A percentile compares a stretch with the other conserved stretches of the same genome.
These are phyloP conservation scores for Xylariaceae sp. DNA, from an alignment of 2,329 filamentous ascomycete genomes.

Conservation along the genomic window DNA sequence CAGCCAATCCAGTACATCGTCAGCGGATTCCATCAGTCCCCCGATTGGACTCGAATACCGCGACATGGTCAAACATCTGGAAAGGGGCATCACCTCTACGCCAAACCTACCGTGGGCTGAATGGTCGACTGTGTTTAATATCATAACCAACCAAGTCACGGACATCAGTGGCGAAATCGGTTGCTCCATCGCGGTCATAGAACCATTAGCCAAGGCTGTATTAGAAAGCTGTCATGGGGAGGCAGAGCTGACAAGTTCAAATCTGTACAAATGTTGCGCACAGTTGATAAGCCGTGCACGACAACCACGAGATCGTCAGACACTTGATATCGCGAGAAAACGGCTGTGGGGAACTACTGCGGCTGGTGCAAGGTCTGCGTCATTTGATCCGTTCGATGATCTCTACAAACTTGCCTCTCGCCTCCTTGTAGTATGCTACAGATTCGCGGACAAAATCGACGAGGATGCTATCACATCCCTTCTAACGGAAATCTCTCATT, in stretches of 20 bases:
- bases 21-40: conserved; percentile 37
- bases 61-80: conserved; percentile 61
- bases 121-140: conserved; percentile 53
- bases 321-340: conserved; percentile 59
- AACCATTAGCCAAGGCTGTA: conserved; percentile 60
- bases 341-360: conserved; percentile 58
- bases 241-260: conserved; percentile 24
- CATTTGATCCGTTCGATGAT: conserved; percentile 59
- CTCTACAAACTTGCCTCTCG: conserved; percentile 57
- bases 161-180: conserved; percentile 63
- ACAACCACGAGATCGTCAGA: conserved; percentile 55
- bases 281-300: conserved; percentile 44
- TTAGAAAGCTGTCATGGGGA: conserved; percentile 33
- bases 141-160: conserved; percentile 51
- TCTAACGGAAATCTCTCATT: conserved; percentile 48
- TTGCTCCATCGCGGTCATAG: conserved; percentile 60
- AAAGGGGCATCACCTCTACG: conserved; percentile 51
- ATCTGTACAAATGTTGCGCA: conserved; percentile 33
- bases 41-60: conserved; percentile 64
- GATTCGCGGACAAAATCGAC: conserved; percentile 36
- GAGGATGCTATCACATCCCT: conserved; percentile 40
- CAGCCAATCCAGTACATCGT: conserved; percentile 35
- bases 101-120: conserved; percentile 42
- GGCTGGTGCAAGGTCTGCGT: conserved; percentile 37
- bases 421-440: conserved; percentile 53